phyloP scores from a whole-genome alignment of 345 rosid species.

The Boechera retrofracta region DNA sequence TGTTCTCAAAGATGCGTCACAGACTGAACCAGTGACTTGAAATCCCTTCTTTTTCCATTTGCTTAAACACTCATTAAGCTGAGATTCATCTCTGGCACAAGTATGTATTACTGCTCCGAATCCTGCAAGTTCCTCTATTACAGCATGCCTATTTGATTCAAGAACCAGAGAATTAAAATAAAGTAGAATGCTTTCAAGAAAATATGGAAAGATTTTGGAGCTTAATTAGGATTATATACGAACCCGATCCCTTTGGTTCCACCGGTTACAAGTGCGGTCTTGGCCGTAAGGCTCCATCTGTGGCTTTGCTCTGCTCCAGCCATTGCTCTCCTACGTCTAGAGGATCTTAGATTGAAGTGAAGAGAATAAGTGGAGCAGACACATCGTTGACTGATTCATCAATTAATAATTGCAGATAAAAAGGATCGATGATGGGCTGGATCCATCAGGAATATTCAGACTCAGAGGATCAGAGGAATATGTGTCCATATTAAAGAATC shows the following conservation, averaged over 20 bases:
- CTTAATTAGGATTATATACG: neutral
- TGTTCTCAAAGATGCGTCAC: conserved; percentile 45
- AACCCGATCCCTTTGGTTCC: conserved; percentile 75
- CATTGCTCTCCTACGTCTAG: conserved; percentile 30
- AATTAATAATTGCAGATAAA: conserved; percentile 10
- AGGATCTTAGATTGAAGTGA: neutral
- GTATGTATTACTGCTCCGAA: conserved; percentile 78
- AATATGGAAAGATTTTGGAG: neutral
- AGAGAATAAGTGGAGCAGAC: conserved; percentile 4
- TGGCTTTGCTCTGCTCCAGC: conserved; percentile 38
- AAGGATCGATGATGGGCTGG: conserved; percentile 12
- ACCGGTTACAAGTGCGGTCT: conserved; percentile 71
- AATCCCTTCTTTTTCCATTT: conserved; percentile 59
- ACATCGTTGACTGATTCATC: neutral
- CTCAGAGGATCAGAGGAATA: neutral
- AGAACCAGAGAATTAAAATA: neutral
- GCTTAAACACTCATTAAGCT: conserved; percentile 54
- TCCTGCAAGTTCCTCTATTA: conserved; percentile 69
- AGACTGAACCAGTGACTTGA: conserved; percentile 56
- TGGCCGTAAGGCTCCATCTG: conserved; percentile 75
- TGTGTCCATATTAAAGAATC: conserved; percentile 13
- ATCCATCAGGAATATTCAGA: neutral
- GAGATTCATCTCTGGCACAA: conserved; percentile 63
- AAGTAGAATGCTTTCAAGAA: conserved; percentile 13
- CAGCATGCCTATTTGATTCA: conserved; percentile 52